Evolutionary conservation across 495 filamentous ascomycete species (phyloP).

Genomic region (Podospora tetraspora): DNA sequence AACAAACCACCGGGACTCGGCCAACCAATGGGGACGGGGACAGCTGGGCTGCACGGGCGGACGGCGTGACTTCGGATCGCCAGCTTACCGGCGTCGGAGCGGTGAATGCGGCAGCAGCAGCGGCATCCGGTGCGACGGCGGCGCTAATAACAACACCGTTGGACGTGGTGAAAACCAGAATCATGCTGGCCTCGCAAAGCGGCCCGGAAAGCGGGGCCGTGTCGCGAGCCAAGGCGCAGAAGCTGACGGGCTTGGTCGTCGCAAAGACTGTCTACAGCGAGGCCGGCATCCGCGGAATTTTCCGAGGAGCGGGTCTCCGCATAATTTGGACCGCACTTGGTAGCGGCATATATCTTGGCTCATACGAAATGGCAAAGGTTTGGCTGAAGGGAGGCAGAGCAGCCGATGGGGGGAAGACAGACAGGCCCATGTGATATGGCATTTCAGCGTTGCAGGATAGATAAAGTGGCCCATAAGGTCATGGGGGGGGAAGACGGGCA

Average conservation of each 20-base stretch:
- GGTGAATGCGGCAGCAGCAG: constrained; percentile 66
- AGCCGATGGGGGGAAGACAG: neutral
- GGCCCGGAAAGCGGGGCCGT: constrained; percentile 17
- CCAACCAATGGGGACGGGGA: neutral
- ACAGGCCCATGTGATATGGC: neutral
- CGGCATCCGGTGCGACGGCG: constrained; percentile 60
- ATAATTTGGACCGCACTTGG: constrained; percentile 76
- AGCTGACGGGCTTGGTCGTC: constrained; percentile 46
- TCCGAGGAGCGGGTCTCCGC: constrained; percentile 69
- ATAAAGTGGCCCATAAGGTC: neutral
- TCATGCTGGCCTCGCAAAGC: constrained; percentile 56
- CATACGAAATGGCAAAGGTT: constrained; percentile 73
- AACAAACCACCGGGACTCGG: neutral
- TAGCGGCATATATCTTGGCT: constrained; percentile 76
- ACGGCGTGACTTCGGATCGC: neutral
- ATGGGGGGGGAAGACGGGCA: neutral
- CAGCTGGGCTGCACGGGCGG: neutral
- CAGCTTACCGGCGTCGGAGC: constrained; percentile 56
- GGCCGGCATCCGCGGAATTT: constrained; percentile 66
- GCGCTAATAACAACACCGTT: constrained; percentile 72
- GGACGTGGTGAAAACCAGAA: constrained; percentile 78
- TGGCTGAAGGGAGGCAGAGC: constrained; percentile 48
- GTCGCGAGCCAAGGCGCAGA: constrained; percentile 14
- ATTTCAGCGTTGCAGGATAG: neutral
- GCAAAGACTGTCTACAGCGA: constrained; percentile 56